Conservation (phyloP, 371 early-diverging fungal genomes). For the Lichtheimia hyalospora region DNA sequence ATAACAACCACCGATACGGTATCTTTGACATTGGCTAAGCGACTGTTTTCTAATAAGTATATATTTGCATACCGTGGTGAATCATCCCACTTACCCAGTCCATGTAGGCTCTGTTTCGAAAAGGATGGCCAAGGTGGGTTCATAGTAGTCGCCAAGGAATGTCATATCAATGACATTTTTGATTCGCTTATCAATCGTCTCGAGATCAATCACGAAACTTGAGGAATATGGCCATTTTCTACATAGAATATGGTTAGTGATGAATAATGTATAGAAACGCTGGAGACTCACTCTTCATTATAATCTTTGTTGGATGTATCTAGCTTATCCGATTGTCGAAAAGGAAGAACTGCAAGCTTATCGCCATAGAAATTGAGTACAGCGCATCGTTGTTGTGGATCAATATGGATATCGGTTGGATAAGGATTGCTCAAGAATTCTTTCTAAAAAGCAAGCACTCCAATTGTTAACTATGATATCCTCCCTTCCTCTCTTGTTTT, state of each 20-base stretch:
- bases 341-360: conserved; percentile 90
- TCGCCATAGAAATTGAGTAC: conserved; percentile 84
- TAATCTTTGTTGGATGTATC: conserved; percentile 21
- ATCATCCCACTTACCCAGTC: conserved; percentile 75
- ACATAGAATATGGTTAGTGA: not conserved
- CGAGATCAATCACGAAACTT: conserved; percentile 82
- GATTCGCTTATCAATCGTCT: conserved; percentile 68
- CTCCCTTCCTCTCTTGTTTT: not conserved
- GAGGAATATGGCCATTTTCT: conserved; percentile 71
- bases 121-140: conserved; percentile 93
- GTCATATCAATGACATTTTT: conserved; percentile 85
- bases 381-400: conserved; percentile 86
- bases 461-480: not conserved
- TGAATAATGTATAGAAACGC: not conserved
- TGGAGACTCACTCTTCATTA: conserved; percentile 40
- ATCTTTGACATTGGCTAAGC: conserved; percentile 71
- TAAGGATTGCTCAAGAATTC: conserved; percentile 68
- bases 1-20: conserved; percentile 81
- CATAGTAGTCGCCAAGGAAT: conserved; percentile 89
- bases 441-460: conserved; percentile 25
- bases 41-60: conserved; percentile 31
- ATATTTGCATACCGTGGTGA: not conserved
- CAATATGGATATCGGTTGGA: conserved; percentile 68
- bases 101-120: conserved; percentile 83
- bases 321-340: conserved; percentile 68